Evolutionary conservation across 805 yeast species (phyloP), one percentile per base, ranked within the genome.

Genomic region (Lipomyces chichibuensis): DNA sequence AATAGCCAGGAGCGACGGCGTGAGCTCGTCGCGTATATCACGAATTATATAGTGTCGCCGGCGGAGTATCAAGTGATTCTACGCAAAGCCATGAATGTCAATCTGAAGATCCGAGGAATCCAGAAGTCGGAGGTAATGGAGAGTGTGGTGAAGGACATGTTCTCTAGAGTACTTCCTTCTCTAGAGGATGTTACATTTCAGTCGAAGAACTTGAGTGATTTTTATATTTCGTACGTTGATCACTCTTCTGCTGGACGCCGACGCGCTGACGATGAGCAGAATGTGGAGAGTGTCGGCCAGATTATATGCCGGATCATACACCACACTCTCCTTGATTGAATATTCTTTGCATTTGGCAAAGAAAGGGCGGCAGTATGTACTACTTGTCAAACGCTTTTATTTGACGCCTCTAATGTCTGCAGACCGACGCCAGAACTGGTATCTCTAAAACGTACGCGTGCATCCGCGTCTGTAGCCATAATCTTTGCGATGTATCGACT

Each of bases 401-500:
- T 17, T 43, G 49, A 4, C 20, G 5, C 3, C 20, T 17, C 49
- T 43, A 43, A 43, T 17, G 23, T 43, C 3, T 43, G 23, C 49
- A 43, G 49, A n/a, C 49, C 49, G 14, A 17, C n/a, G 49, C 49
- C 49, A 13, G n/a, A 23, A 17, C 49, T 43, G 3, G 8, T 43
- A 23, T 43, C 23, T n/a, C 3, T 17, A n/a, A 43, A 43, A 8
- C 49, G 49, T 7, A 43, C 49, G 8, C 49, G 49, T 43, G 49
- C 53, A 4, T 29, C 69, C 14, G n/a, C 62, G 11, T 39, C 63
- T 14, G 53, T 59, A 14, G 60, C 63, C 4, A 9, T 54, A n/a
- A 25, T 62, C 7, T 14, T 65, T n/a, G 51, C 64, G 2, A n/a
- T 59, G 13, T 69, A 69, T 43, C 67, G 71, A 5, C 32, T 60